Percentiles rank a stretch among this genome's conserved stretches.
Conservation (phyloP, 345 rosid species). For the Kernera saxatilis region DNA sequence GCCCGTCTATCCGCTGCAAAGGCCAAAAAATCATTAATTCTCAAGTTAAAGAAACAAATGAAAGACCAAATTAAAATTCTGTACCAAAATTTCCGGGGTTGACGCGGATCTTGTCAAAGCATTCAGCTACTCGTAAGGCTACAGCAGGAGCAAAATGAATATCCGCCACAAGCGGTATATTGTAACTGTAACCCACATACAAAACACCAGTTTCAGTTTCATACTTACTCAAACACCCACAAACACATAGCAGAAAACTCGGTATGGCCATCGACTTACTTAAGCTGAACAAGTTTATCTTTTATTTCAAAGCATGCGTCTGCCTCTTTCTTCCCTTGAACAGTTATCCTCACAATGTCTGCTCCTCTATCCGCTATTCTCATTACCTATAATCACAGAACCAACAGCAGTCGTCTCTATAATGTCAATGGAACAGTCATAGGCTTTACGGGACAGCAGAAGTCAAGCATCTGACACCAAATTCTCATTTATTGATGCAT, state of each 20-base stretch:
- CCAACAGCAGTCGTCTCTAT: not conserved
- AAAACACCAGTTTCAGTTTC: slow-evolving; percentile 10
- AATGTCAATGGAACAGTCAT: not conserved
- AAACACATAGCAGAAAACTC: not conserved
- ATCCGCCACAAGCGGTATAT: slow-evolving; percentile 95
- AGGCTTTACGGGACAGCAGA: not conserved
- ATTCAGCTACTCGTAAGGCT: slow-evolving; percentile 87
- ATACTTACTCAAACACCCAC: not conserved
- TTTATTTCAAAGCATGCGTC: slow-evolving; percentile 97
- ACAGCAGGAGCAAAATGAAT: slow-evolving; percentile 95
- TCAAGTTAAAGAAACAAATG: slow-evolving; percentile 8
- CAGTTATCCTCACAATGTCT: slow-evolving; percentile 90
- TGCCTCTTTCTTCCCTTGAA: slow-evolving; percentile 98
- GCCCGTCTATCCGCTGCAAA: slow-evolving; percentile 94
- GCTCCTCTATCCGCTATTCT: slow-evolving; percentile 90
- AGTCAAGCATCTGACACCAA: not conserved
- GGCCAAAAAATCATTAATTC: not conserved
- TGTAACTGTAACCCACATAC: slow-evolving; percentile 52
- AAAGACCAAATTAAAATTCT: not conserved
- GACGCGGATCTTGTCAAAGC: slow-evolving; percentile 97
- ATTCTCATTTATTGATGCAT: not conserved
- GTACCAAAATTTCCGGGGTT: slow-evolving; percentile 98
- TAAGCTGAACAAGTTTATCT: slow-evolving; percentile 84
- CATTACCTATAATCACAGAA: slow-evolving; percentile 63
- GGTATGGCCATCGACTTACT: slow-evolving; percentile 37